Evolutionary conservation across 208 protist genomes (phyloP).

Genomic region (Polymyxa betae): DNA sequence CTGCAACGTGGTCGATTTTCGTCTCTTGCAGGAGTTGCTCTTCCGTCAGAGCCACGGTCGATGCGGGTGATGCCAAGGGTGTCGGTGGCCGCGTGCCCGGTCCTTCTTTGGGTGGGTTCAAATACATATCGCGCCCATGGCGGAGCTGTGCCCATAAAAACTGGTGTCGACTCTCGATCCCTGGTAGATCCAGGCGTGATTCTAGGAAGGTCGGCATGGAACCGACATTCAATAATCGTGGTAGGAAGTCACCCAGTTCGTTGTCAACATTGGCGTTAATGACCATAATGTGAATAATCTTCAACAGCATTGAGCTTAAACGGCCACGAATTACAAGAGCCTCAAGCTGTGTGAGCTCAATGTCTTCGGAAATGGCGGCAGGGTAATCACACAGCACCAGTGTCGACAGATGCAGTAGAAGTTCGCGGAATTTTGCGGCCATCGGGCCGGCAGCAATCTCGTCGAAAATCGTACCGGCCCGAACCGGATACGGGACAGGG

Average conservation of each 20-base stretch:
- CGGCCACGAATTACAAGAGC: background rate
- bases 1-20: conserved; percentile 33
- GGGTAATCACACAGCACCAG: background rate
- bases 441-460: background rate
- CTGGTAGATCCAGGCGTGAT: background rate
- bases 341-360: background rate
- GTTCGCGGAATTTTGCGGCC: background rate
- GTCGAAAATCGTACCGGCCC: background rate
- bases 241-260: background rate
- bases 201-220: background rate
- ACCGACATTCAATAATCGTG: background rate
- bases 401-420: background rate
- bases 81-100: background rate
- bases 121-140: background rate
- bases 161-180: background rate
- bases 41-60: background rate
- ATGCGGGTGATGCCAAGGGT: background rate
- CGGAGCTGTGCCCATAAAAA: conserved; percentile 27
- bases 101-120: background rate
- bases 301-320: conserved; percentile 6
- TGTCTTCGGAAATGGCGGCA: background rate
- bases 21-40: background rate
- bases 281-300: background rate
- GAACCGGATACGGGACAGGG: background rate
- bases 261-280: background rate